Conservation (phyloP, 73 alveolate genomes). For the Loxodes magnus region DNA sequence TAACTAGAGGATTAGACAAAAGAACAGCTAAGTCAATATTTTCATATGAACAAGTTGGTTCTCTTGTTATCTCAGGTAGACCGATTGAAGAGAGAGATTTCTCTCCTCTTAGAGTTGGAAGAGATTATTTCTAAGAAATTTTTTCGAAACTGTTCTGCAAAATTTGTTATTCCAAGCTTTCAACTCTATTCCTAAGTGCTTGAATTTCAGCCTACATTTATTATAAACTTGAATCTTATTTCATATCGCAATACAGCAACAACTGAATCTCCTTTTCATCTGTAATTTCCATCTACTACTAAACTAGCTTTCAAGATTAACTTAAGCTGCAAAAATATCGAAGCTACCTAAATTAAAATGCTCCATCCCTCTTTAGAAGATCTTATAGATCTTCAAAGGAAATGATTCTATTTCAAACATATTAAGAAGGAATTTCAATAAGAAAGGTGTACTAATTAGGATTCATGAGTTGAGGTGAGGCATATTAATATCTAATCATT, state of each 20-base stretch:
- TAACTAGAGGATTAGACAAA: slow-evolving; percentile 47
- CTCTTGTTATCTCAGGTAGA: too few relatives aligned
- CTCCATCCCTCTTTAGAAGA: not conserved
- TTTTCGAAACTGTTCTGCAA: not conserved
- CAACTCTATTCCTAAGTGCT: not conserved
- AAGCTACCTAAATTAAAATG: not conserved
- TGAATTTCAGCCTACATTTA: too few relatives aligned
- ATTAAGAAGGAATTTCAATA: not conserved
- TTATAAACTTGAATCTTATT: too few relatives aligned
- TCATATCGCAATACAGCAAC: not conserved
- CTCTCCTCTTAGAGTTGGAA: too few relatives aligned
- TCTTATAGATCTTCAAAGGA: not conserved
- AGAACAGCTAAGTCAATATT: slow-evolving; percentile 36
- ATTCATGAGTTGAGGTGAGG: too few relatives aligned
- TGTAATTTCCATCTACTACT: not conserved
- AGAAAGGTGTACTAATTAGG: too few relatives aligned
- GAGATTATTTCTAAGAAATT: too few relatives aligned
- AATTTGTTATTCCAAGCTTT: slow-evolving; percentile 5
- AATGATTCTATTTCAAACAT: not conserved
- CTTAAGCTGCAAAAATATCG: not conserved
- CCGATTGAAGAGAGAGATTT: too few relatives aligned
- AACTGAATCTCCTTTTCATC: not conserved
- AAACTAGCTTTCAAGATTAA: not conserved
- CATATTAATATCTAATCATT: too few relatives aligned
- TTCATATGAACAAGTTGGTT: not conserved